Evolutionary conservation across 169 alveolate species (phyloP).

Genomic region (Cryptosporidium canis): DNA sequence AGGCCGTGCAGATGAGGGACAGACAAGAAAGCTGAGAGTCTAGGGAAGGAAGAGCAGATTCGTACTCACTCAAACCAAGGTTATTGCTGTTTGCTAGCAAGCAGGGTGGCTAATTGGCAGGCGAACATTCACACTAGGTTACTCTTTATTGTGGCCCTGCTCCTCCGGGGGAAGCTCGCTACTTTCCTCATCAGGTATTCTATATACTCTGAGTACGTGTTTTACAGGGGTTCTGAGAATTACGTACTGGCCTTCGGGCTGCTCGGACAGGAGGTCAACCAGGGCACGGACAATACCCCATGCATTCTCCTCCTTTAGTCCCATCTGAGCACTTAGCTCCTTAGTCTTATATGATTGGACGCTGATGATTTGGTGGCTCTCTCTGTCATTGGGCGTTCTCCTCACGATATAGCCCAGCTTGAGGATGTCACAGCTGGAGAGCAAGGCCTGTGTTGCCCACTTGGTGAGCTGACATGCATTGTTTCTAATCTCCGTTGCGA

Average conservation of each 20-base stretch:
- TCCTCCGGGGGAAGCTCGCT: slow-evolving; percentile 51
- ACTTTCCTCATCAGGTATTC: slow-evolving; percentile 84
- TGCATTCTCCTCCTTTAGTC: slow-evolving; percentile 87
- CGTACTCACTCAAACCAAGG: no score
- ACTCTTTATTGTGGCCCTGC: neutral
- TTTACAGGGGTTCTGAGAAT: slow-evolving; percentile 89
- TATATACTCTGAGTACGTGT: slow-evolving; percentile 85
- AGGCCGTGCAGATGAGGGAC: no score
- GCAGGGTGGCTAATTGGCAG: neutral
- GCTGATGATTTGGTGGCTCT: slow-evolving; percentile 55
- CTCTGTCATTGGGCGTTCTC: slow-evolving; percentile 86
- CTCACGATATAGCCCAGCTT: slow-evolving; percentile 88
- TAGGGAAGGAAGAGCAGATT: neutral
- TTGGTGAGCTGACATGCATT: slow-evolving; percentile 87
- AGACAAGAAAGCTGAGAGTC: neutral
- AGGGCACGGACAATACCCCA: slow-evolving; percentile 89
- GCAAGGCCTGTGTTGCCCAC: slow-evolving; percentile 88
- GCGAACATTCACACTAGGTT: neutral
- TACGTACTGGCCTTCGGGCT: slow-evolving; percentile 89
- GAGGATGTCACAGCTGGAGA: slow-evolving; percentile 88
- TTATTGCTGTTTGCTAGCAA: neutral
- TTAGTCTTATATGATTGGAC: slow-evolving; percentile 87
- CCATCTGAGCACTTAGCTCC: slow-evolving; percentile 90
- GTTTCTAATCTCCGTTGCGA: slow-evolving; percentile 88
- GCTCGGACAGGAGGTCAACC: slow-evolving; percentile 80